Base-by-base conservation (phyloP, 2,329 filamentous ascomycete species). In the Alternaria infectoria region DNA sequence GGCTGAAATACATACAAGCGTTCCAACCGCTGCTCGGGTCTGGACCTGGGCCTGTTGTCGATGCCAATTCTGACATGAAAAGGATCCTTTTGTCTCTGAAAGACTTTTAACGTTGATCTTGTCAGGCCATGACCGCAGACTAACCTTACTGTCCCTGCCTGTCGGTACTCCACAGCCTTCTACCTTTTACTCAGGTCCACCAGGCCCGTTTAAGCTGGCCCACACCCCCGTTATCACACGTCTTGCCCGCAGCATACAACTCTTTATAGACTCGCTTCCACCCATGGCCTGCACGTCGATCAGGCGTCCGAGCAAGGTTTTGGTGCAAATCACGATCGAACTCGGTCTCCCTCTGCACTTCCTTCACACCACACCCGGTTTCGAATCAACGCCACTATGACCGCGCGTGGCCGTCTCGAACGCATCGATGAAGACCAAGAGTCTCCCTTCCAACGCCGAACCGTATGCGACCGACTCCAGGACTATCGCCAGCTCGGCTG, bases 401-500 rank as follows among this genome's bases (percentile, higher is more conserved):
- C 46, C 46, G 19, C 62, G 13, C 44, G 36, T 25, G 25, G 40
- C 49, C 55, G 47, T 28, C 59, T 36, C 55, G 46, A 52, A 28
- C 40, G 19, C 13, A 28, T 19, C 40, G 6, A 59, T 43, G 17
- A 51, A 44, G 45, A 32, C 15, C n/a, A 44, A 17, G 21, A n/a
- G 28, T n/a, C 50, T 12, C 15, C 49, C 17, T 30, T 17, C 17
- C 43, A 32, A 21, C 51, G 25, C 5, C 44, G 26, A 28, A 54
- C 54, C 44, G 50, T 50, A 44, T 55, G 49, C 36, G 26, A 66
- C n/a, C 46, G 23, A 43, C 12, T 64, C 36, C 47, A 61, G 30
- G 44, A 64, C 26, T 51, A 60, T 46, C 52, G 57, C 21, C 61
- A 54, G 21, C 36, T 67, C 5, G 44, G 56, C 15, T 75, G 72